Conservation (phyloP, 371 early-diverging fungal species). For the Saksenaea vasiformis region DNA sequence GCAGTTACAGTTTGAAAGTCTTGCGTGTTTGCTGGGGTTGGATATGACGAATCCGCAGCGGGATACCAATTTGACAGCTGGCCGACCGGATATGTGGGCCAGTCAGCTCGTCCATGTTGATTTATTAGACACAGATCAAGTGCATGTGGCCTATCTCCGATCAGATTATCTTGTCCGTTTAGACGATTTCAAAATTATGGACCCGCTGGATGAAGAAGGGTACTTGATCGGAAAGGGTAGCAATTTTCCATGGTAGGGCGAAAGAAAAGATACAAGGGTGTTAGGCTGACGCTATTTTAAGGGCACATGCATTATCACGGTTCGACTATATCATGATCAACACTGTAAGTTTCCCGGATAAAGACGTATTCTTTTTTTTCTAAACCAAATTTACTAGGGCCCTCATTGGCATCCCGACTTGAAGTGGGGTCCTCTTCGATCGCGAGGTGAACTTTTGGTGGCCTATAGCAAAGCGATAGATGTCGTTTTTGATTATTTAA, state of each 20-base stretch:
- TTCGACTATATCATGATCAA: conserved; percentile 43
- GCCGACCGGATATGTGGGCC: conserved; percentile 30
- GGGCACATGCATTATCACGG: conserved; percentile 32
- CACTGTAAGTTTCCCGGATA: conserved; percentile 21
- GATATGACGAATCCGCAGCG: conserved; percentile 13
- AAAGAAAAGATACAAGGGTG: neutral
- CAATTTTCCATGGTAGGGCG: conserved; percentile 36
- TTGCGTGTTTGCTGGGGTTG: conserved; percentile 32
- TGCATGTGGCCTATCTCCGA: conserved; percentile 28
- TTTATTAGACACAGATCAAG: neutral
- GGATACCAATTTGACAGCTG: conserved; percentile 25
- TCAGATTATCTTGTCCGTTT: conserved; percentile 40
- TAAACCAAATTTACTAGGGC: conserved; percentile 15
- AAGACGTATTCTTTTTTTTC: neutral
- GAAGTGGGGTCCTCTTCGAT: conserved; percentile 32
- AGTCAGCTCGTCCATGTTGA: conserved; percentile 25
- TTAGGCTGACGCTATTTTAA: neutral
- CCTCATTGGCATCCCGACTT: conserved; percentile 48
- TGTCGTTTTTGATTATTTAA: conserved; percentile 26
- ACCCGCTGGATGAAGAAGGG: conserved; percentile 37
- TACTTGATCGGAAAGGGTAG: conserved; percentile 32
- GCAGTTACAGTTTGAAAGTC: conserved; percentile 39
- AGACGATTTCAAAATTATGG: conserved; percentile 35
- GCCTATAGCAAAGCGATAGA: conserved; percentile 30
- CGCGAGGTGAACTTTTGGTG: conserved; percentile 29